Base-by-base conservation (phyloP, 768 basidiomycete genomes). In the Dictyophora rubrovolvata region DNA sequence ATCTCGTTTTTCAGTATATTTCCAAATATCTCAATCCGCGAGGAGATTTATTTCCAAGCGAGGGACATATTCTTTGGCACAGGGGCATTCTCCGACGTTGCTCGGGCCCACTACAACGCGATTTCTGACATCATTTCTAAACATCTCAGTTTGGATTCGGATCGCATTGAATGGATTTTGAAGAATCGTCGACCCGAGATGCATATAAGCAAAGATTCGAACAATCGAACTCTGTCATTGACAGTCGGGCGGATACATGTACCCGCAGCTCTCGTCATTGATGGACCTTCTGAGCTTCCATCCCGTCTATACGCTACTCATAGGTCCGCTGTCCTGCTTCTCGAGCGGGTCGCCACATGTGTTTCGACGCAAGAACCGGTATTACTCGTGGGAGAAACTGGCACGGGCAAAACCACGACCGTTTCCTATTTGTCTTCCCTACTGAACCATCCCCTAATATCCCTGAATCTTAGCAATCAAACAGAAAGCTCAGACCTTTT, bases 361-460 rank as follows among this genome's bases (percentile, higher is more conserved):
- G 75, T 93, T 50, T 76, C 84, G 0, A 74, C 87, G 50, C 72
- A 72, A 14, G 96, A 99, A 67, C 93, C 96, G 5, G 76, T 94
- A 5, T 79, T 99, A 8, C 79, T 99, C 22, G 93, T 93, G 0
- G 96, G 96, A 50, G 96, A 99, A 74, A 99, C 96, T 1, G 96
- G 96, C n/a, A 99, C 96, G 1, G 96, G 96, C 14, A 99, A 99
- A 72, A 99, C 96, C 0, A 94, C 93, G 55, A 80, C 84, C 18
- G 82, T 99, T 16, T 89, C 93, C 2, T 84, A 96, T 65, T 77
- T 98, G 33, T 87, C 96, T 11, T 78, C 84, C 1, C 70, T 89
- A n/a, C 78, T 96, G 28, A 79, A 78, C 7, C 80, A 82, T 11
- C 83, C 85, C 0, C 79, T 99, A 35, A 80, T 92, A 56, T 91